Conservation (phyloP, 257 asterid genomes). For the Solanum medicagineum region DNA sequence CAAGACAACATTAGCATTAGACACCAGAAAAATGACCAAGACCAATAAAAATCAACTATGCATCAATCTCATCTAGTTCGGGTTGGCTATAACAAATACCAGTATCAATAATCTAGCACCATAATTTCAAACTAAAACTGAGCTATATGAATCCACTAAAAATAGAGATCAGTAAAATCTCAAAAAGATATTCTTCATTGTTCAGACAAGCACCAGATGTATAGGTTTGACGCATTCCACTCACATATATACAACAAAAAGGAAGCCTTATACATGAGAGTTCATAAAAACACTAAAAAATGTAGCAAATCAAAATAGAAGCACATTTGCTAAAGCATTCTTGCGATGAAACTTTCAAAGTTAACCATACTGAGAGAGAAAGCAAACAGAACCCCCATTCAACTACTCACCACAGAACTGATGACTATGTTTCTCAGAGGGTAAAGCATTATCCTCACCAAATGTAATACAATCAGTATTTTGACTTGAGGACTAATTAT, state of each 20-base stretch:
- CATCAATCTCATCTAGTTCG: background rate
- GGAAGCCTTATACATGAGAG: background rate
- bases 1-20: conserved; percentile 6
- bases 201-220: background rate
- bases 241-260: background rate
- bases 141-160: background rate
- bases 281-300: background rate
- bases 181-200: background rate
- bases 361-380: background rate
- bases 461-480: background rate
- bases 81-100: background rate
- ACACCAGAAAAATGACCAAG: background rate
- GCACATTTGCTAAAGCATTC: background rate
- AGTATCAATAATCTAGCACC: background rate
- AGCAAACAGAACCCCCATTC: background rate
- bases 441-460: background rate
- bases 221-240: background rate
- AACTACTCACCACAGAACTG: background rate
- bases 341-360: background rate
- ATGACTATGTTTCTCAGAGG: background rate
- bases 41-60: background rate
- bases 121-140: background rate
- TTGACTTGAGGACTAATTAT: background rate
- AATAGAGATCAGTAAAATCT: background rate
- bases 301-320: background rate